Conservation (phyloP, 345 rosid genomes). For the Punica granatum region DNA sequence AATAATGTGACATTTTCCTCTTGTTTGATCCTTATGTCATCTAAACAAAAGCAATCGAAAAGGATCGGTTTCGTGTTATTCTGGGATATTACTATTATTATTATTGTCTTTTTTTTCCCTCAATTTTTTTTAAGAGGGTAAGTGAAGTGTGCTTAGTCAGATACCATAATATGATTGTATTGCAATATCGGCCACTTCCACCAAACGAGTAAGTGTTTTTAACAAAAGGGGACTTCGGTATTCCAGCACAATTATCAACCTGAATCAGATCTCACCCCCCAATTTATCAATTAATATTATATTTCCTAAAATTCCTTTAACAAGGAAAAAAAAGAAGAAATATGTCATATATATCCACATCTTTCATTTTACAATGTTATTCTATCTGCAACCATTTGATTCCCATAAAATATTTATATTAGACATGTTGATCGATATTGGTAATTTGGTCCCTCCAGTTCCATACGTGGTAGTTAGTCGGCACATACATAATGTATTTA, state of each 20-base stretch:
- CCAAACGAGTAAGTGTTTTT: neutral
- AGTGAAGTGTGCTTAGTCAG: conserved; percentile 11
- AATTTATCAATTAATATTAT: neutral
- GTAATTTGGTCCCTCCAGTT: no score
- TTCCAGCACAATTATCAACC: conserved; percentile 6
- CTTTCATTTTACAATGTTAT: no score
- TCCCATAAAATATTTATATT: no score
- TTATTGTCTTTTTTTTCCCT: no score
- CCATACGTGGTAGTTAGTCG: no score
- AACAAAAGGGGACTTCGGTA: neutral
- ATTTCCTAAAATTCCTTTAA: neutral
- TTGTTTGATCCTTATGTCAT: no score
- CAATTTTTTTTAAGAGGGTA: no score
- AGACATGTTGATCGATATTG: no score
- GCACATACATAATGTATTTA: no score
- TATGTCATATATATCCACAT: neutral
- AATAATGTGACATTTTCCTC: no score
- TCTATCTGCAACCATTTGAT: no score
- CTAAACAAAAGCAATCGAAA: neutral
- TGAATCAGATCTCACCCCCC: neutral
- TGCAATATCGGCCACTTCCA: neutral
- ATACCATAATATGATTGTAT: conserved; percentile 1
- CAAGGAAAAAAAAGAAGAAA: neutral
- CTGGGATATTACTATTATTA: no score
- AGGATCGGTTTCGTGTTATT: neutral